Conservation (phyloP, 2,329 filamentous ascomycete species). For the Chaetomiaceae sp. region DNA sequence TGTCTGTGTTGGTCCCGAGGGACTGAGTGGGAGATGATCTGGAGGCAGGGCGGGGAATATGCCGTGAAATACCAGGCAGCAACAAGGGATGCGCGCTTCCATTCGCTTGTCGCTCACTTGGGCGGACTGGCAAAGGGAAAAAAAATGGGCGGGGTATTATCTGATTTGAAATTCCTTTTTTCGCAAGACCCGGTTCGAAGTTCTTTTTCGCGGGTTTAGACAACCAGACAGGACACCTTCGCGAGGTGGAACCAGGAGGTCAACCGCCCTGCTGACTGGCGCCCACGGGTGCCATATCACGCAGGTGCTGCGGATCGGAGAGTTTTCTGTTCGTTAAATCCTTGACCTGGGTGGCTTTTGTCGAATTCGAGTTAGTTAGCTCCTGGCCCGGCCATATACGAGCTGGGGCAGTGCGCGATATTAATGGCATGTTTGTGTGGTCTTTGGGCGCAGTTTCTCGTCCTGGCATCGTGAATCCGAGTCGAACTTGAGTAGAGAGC, state of each 20-base stretch:
- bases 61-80: no score
- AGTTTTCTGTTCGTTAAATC: constrained; percentile 2
- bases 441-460: no score
- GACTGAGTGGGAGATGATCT: no score
- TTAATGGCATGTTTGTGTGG: background rate
- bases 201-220: constrained; percentile 3
- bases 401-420: background rate
- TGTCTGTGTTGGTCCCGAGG: constrained; percentile 34
- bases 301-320: background rate
- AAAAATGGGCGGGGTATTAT: constrained; percentile 4
- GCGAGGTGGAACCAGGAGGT: constrained; percentile 1
- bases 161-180: constrained; percentile 1
- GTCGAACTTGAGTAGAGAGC: no score
- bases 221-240: constrained; percentile 8
- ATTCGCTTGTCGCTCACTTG: background rate
- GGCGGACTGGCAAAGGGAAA: background rate
- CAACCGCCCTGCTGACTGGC: no score
- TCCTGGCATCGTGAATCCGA: no score
- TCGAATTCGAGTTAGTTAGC: constrained; percentile 4
- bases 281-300: no score
- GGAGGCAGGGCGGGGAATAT: no score
- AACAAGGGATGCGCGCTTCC: background rate
- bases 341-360: constrained; percentile 11
- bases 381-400: background rate
- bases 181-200: background rate